A percentile compares a stretch with the other conserved stretches of the same genome.
Conservation (phyloP, 176 grass and related monocot genomes). For the Musa troglodytarum region DNA sequence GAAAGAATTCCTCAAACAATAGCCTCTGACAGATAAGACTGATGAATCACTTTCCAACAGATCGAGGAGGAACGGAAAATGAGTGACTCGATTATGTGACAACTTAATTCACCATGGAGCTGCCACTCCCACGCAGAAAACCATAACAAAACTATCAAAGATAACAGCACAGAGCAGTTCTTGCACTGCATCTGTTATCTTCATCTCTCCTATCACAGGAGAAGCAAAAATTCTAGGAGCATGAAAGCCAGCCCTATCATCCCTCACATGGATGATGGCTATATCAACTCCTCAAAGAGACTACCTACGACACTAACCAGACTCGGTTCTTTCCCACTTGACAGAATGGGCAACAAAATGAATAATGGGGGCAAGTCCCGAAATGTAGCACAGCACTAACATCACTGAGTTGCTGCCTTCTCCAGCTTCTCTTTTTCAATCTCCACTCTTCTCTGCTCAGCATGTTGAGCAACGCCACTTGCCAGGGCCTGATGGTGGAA, state of each 20-base stretch:
- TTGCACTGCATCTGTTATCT: background rate
- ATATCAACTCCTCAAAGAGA: background rate
- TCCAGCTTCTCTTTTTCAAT: constrained; percentile 78
- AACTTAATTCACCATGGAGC: background rate
- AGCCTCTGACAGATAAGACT: background rate
- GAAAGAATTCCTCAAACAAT: constrained; percentile 9
- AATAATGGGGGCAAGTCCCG: background rate
- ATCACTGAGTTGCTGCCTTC: constrained; percentile 25
- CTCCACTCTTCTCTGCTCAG: constrained; percentile 60
- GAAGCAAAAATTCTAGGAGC: constrained; percentile 1
- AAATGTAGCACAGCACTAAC: background rate
- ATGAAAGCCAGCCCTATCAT: background rate
- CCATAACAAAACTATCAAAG: constrained; percentile 8
- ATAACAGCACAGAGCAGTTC: background rate
- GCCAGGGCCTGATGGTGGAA: constrained; percentile 71
- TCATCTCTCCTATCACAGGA: background rate
- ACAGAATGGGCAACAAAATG: background rate
- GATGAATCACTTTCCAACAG: background rate
- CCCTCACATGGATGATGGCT: background rate
- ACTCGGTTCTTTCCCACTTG: background rate
- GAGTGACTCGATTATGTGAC: background rate
- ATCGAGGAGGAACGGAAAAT: background rate
- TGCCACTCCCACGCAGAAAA: background rate
- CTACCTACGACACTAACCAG: background rate
- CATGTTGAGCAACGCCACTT: constrained; percentile 66